Percentiles rank a stretch among this genome's conserved stretches.
phyloP scores from a whole-genome alignment of 2,329 filamentous ascomycete genomes.

The Cladophialophora psammophila region DNA sequence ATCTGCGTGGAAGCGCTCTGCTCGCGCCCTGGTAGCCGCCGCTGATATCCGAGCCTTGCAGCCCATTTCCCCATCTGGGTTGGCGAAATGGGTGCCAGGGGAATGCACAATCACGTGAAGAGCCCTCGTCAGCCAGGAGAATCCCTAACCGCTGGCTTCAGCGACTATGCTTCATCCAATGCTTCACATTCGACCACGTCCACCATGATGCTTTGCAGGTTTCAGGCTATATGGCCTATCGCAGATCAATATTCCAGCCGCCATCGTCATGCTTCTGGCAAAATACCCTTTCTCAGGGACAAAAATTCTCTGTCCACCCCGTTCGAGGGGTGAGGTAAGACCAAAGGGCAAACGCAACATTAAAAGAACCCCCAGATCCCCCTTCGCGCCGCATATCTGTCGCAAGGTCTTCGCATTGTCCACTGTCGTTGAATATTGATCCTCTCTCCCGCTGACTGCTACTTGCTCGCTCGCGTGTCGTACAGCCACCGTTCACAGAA shows the following conservation, averaged over 20 bases:
- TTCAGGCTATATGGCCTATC: constrained; percentile 34
- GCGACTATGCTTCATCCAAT: constrained; percentile 30
- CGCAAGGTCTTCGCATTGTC: constrained; percentile 3
- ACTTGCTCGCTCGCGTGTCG: constrained; percentile 12
- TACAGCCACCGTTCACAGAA: constrained; percentile 26
- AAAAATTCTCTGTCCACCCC: constrained; percentile 25
- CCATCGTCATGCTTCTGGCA: constrained; percentile 31
- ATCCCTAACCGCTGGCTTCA: constrained; percentile 27
- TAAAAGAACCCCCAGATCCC: constrained; percentile 13
- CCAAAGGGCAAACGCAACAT: constrained; percentile 17
- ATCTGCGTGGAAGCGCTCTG: constrained; percentile 21
- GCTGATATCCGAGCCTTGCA: constrained; percentile 17
- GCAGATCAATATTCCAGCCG: constrained; percentile 27
- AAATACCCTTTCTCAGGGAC: constrained; percentile 24
- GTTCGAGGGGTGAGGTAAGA: constrained; percentile 31
- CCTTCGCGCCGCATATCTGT: constrained; percentile 29
- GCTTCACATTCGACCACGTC: constrained; percentile 31
- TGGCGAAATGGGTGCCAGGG: background rate
- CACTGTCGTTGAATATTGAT: background rate
- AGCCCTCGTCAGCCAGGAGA: background rate
- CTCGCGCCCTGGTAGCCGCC: constrained; percentile 19
- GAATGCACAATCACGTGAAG: constrained; percentile 17
- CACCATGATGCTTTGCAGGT: constrained; percentile 30
- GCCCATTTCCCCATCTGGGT: constrained; percentile 1
- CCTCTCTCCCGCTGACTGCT: constrained; percentile 9